Percentiles rank a stretch among this genome's conserved stretches.
phyloP scores from a whole-genome alignment of 495 filamentous ascomycete species.

The Echria macrotheca region DNA sequence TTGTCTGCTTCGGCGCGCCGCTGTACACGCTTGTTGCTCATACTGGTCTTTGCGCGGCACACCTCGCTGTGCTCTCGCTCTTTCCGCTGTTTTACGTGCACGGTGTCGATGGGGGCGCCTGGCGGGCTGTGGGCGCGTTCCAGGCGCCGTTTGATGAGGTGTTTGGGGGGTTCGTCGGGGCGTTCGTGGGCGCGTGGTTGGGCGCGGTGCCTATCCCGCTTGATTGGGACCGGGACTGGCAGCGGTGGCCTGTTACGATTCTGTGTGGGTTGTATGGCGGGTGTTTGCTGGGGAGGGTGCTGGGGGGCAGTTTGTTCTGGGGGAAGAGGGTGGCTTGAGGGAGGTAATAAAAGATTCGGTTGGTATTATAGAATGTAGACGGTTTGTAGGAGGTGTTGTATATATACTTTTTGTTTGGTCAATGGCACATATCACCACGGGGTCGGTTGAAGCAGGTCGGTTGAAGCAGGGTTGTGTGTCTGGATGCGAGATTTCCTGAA shows the following conservation, averaged over 20 bases:
- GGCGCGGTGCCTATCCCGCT: slow-evolving; percentile 88
- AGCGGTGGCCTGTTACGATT: slow-evolving; percentile 94
- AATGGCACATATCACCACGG: too few relatives aligned
- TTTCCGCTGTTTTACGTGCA: slow-evolving; percentile 76
- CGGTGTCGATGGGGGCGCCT: slow-evolving; percentile 67
- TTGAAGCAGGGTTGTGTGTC: too few relatives aligned
- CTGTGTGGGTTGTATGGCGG: slow-evolving; percentile 38
- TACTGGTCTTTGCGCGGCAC: slow-evolving; percentile 72
- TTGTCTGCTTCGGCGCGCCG: slow-evolving; percentile 89
- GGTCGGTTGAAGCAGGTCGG: too few relatives aligned
- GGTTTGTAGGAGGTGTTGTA: too few relatives aligned
- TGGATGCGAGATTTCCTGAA: too few relatives aligned
- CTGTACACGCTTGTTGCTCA: slow-evolving; percentile 74
- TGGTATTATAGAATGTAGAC: too few relatives aligned
- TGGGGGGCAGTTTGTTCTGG: slow-evolving; percentile 36
- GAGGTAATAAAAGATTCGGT: too few relatives aligned
- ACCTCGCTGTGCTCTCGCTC: slow-evolving; percentile 70
- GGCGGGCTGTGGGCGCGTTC: slow-evolving; percentile 62
- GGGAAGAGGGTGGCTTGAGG: slow-evolving; percentile 35
- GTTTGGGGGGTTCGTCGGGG: slow-evolving; percentile 61
- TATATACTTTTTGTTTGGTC: too few relatives aligned
- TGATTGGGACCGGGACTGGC: slow-evolving; percentile 95
- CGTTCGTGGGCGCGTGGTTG: slow-evolving; percentile 63
- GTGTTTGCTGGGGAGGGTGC: slow-evolving; percentile 30
- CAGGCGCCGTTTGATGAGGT: slow-evolving; percentile 59